These are phyloP conservation scores for Wallacemonas sp. DNA, from an alignment of 208 protist species.

Conservation along the genomic window DNA sequence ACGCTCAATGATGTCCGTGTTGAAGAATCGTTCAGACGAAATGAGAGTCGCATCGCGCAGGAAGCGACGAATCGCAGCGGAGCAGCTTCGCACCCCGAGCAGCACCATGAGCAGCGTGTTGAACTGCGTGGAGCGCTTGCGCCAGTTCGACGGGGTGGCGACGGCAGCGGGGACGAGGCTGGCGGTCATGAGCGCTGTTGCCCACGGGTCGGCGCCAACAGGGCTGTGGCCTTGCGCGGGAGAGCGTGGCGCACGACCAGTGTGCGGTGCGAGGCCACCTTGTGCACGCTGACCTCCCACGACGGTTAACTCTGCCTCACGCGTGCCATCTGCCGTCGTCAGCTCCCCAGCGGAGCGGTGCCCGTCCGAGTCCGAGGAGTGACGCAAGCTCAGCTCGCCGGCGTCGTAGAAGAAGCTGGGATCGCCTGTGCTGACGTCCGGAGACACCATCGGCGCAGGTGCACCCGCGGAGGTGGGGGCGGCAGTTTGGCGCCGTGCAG, in stretches of 20 bases:
- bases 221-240: neutral
- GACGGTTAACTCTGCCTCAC: too few species aligned
- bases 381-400: neutral
- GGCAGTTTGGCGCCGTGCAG: neutral
- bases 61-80: constrained; percentile 64
- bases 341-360: too few species aligned
- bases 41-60: constrained; percentile 72
- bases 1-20: constrained; percentile 46
- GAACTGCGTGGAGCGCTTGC: constrained; percentile 60
- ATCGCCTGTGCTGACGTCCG: neutral
- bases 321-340: too few species aligned
- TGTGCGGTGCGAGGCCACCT: too few species aligned
- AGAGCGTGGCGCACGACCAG: neutral
- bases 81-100: constrained; percentile 67
- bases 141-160: constrained; percentile 47
- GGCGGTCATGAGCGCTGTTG: neutral
- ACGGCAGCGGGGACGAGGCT: constrained; percentile 42
- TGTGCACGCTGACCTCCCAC: too few species aligned
- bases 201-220: neutral
- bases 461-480: neutral
- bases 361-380: constrained; percentile 9
- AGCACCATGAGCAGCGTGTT: constrained; percentile 63
- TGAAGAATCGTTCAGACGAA: constrained; percentile 66
- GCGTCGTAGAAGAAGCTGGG: constrained; percentile 3
- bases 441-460: neutral